Base-by-base conservation (phyloP, 805 yeast species). In the Martiniozyma abietophila region DNA sequence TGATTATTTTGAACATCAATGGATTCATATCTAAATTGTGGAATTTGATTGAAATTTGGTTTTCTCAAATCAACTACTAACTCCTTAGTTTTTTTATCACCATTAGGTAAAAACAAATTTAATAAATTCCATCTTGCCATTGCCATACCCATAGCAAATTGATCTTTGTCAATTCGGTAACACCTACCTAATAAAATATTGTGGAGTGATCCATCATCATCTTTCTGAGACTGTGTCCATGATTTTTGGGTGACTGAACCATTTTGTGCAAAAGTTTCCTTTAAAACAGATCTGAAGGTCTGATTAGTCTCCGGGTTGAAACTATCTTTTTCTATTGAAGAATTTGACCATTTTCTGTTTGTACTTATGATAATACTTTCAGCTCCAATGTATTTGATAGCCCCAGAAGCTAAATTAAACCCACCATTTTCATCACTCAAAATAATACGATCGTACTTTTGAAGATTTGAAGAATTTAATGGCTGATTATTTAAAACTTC, bases 121-220 rank as follows among this genome's bases (percentile, higher is more conserved):
- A 86, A 53, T 4, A 92, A 42, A 49, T 89, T 92, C 54, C 60
- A 81, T 29, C 96, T 61, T 0, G 95, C 86, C 22, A 79, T 49
- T 0, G 84, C 72, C 65, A 88, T 65, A 0, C 88, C 86, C 44
- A 72, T 76, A 36, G 73, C 78, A 58, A 76, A 69, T 30, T 78
- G 86, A 55, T 86, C 94, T 49, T 74, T 76, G 51, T 89, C 97
- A 18, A 88, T 64, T 36, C 97, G 63, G 44, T 71, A 85, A 18
- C 38, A 55, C 11, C 40, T 48, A 8, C 31, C 19, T 7, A 18
- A 27, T 5, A 42, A 27, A 5, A 10, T 12, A 14, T 20, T 20
- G 22, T n/a, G n/a, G n/a, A n/a, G n/a, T 6, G 21, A n/a, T 8
- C 28, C 16, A 11, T 16, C 24, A 14, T 14, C 20, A 4, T 11